These are phyloP conservation scores for Knufia fluminis DNA, from an alignment of 2,329 filamentous ascomycete genomes.

Conservation along the genomic window DNA sequence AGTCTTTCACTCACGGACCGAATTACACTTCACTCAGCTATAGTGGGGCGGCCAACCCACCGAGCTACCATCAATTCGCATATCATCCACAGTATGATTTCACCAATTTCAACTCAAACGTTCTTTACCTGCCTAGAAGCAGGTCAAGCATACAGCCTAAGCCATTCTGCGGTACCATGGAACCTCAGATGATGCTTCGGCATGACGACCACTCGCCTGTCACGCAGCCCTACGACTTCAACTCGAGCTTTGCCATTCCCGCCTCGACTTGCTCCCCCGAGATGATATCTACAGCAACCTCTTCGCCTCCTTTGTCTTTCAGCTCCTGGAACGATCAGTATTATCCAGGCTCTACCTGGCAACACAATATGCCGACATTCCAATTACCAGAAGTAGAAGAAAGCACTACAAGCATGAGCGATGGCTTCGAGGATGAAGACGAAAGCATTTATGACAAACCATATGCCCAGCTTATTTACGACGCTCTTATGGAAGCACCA, in stretches of 20 bases:
- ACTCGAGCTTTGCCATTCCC: not conserved
- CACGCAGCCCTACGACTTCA: not conserved
- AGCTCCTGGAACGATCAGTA: not conserved
- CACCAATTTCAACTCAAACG: not conserved
- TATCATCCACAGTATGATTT: not conserved
- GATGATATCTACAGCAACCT: not conserved
- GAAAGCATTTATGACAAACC: constrained; percentile 46
- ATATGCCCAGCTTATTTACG: constrained; percentile 74
- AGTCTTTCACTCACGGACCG: not conserved
- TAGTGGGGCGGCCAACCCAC: constrained; percentile 4
- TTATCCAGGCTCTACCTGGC: not conserved
- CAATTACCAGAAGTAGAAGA: not conserved
- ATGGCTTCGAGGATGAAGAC: constrained; percentile 16
- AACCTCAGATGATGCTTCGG: constrained; percentile 7
- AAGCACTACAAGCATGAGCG: constrained; percentile 1
- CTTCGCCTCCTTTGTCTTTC: not conserved
- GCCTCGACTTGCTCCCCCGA: not conserved
- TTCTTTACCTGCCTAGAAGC: not conserved
- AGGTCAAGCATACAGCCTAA: not conserved
- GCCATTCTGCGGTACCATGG: not conserved
- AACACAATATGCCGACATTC: not conserved
- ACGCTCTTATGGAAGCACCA: constrained; percentile 60
- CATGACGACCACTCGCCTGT: not conserved
- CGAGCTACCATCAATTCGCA: not conserved
- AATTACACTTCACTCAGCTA: not conserved